Base-by-base conservation (phyloP, 2,329 filamentous ascomycete genomes). In the Diaporthe sp. region DNA sequence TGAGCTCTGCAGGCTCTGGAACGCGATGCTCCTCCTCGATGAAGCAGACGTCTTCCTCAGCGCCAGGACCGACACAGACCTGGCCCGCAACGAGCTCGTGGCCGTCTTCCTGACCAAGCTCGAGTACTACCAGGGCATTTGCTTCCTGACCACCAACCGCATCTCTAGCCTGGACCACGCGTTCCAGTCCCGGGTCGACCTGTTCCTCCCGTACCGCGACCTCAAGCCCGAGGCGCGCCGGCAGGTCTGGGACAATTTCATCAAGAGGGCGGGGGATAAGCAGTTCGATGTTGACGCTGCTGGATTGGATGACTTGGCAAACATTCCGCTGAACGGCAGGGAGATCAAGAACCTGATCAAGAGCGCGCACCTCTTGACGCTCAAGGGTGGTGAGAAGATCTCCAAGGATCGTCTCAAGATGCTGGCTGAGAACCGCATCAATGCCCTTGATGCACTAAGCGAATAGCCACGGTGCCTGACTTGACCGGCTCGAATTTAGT, bases 341-440 rank as follows among this genome's bases (percentile, higher is more conserved):
- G 86, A 89, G 82, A 89, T 89, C 75, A 88, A 89, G 82, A 89
- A 88, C 65, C 77, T 85, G n/a, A 80, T 87, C 79, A 87, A 87
- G 80, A 83, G 82, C 9, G 82, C 83, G 0, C 82, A 84, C 75
- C 68, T 86, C 9, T 82, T 86, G 15, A 79, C 78, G 1, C 51
- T 83, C 34, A 83, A 82, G 78, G 79, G 75, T 34, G 79, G 80
- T 2, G 79, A 79, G 4, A 81, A 80, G 73, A 78, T 84, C 1
- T 78, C 80, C 4, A 80, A 79, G 47, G 80, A 82, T 4, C 79
- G 78, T 8, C 71, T 85, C 12, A 76, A 81, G 42, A 80, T 82
- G 79, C 76, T 85, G 67, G 83, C 82, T 8, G 78, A 82, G 63
- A 84, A 82, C 53, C 80, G 84, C 13, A 70, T 79, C 13, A 22